Base-by-base conservation (phyloP, 1,139 yeast species). In the Eremothecium sinecaudum region DNA sequence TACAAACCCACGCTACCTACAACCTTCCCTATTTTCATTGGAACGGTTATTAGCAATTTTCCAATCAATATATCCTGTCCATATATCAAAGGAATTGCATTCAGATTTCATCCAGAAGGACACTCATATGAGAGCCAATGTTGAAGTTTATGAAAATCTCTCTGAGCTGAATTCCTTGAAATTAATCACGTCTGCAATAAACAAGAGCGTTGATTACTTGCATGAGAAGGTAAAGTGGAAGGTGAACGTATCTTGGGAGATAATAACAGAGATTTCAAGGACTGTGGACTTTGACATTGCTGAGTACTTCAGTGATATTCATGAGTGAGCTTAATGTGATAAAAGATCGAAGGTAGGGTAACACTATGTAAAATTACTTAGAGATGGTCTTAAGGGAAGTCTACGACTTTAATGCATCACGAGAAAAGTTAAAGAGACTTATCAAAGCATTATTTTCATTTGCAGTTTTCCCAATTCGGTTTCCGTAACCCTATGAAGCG, bases 31-130 rank as follows among this genome's bases (percentile, higher is more conserved):
- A 26, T 79, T 79, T 47, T 80, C 75, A 37, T 57, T 79, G 36
- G 90, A 80, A 53, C 63, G 92, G 37, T 58, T 79, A 58, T 59
- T 76, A 43, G 84, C 90, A 2, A 77, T 80, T 26, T 59, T 76
- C 27, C 75, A 77, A 22, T 76, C 82, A 2, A 73, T 79, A 18
- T 44, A 50, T 47, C 56, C 69, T 43, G 54, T 58, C 5, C 53
- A 45, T 25, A 29, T 33, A 4, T 25, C 37, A 5, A 34, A 34
- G 13, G 37, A 34, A 31, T 12, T 34, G 10, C 32, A 28, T 20
- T 23, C 37, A 9, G 37, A 34, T 22, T 34, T 30, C 31, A 31
- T 30, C 18, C 37, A 34, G 12, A 36, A 32, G 10, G 37, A 32
- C 10, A 20, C 17, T 5, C 37, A 31, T 11, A 38, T 61, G 61